phyloP scores from a whole-genome alignment of 164 flowering plant genomes.

The Macadamia integrifolia region DNA sequence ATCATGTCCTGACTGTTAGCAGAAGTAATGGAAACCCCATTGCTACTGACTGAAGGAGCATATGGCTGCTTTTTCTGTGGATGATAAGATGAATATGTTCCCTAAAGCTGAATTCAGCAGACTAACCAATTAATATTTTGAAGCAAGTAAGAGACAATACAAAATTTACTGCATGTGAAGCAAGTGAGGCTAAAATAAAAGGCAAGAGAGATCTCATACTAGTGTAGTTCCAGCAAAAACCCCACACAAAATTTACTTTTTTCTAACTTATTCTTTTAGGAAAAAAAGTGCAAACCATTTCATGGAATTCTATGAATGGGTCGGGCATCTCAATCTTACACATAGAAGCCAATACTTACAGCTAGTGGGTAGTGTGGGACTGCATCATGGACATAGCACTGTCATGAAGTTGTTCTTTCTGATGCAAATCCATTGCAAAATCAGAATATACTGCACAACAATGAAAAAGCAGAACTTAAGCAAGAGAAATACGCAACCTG shows the following conservation, averaged over 20 bases:
- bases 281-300: too few species aligned
- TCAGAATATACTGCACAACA: slow-evolving; percentile 48
- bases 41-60: slow-evolving; percentile 57
- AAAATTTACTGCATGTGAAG: too few species aligned
- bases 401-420: slow-evolving; percentile 69
- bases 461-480: not conserved
- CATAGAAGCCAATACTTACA: slow-evolving; percentile 33
- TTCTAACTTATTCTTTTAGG: too few species aligned
- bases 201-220: too few species aligned
- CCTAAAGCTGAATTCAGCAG: too few species aligned
- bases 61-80: slow-evolving; percentile 65
- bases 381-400: slow-evolving; percentile 73
- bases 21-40: slow-evolving; percentile 58
- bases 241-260: too few species aligned
- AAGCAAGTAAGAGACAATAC: too few species aligned
- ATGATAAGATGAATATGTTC: too few species aligned
- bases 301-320: too few species aligned
- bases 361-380: slow-evolving; percentile 57
- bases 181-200: too few species aligned
- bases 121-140: too few species aligned
- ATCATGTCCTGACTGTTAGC: slow-evolving; percentile 74
- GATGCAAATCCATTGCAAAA: slow-evolving; percentile 32
- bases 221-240: too few species aligned
- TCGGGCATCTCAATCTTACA: not conserved
- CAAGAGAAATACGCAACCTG: not conserved